Conservation (phyloP, 2,329 filamentous ascomycete species). For the Stemphylium beticola region DNA sequence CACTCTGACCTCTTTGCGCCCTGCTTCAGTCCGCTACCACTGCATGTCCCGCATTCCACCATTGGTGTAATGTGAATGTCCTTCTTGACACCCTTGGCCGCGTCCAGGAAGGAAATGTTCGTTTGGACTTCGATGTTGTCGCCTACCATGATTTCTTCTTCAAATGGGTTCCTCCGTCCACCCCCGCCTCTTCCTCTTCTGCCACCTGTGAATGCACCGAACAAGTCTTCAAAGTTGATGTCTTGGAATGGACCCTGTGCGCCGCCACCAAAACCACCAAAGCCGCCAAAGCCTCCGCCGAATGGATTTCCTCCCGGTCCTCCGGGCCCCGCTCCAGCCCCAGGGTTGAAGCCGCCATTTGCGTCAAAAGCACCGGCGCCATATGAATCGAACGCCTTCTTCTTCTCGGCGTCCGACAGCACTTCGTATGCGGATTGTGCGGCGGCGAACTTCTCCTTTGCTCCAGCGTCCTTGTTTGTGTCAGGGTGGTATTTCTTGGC, state of each 20-base stretch:
- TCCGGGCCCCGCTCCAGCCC: slow-evolving; percentile 59
- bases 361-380: slow-evolving; percentile 77
- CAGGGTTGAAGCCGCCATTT: slow-evolving; percentile 78
- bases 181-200: slow-evolving; percentile 56
- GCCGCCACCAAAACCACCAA: slow-evolving; percentile 44
- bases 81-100: slow-evolving; percentile 87
- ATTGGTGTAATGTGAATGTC: slow-evolving; percentile 86
- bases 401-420: slow-evolving; percentile 90
- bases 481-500: slow-evolving; percentile 98
- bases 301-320: slow-evolving; percentile 70
- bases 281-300: slow-evolving; percentile 56
- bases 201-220: slow-evolving; percentile 78
- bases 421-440: slow-evolving; percentile 94
- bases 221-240: slow-evolving; percentile 96
- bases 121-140: slow-evolving; percentile 96
- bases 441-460: slow-evolving; percentile 93
- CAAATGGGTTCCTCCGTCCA: slow-evolving; percentile 70
- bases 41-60: slow-evolving; percentile 80
- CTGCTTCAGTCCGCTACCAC: slow-evolving; percentile 81
- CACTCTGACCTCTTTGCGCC: slow-evolving; percentile 77
- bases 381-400: slow-evolving; percentile 88
- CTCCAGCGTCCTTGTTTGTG: slow-evolving; percentile 92
- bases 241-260: slow-evolving; percentile 69
- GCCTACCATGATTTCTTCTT: slow-evolving; percentile 83
- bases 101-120: slow-evolving; percentile 93